A percentile compares a stretch with the other conserved stretches of the same genome.
phyloP scores from a whole-genome alignment of 768 basidiomycete species.

The Psilocybe cubensis region DNA sequence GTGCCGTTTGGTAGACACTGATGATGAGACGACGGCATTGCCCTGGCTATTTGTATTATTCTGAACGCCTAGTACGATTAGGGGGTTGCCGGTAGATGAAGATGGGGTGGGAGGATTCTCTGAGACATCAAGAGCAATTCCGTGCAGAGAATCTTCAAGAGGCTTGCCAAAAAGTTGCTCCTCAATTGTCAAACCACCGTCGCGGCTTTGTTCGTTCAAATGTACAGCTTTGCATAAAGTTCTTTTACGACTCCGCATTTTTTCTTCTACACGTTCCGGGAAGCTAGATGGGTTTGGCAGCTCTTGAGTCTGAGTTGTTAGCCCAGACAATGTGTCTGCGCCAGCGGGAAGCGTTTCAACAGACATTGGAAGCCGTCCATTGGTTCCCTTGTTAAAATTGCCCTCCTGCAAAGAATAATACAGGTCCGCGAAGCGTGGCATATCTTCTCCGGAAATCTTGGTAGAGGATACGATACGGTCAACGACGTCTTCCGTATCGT shows the following conservation, averaged over 20 bases:
- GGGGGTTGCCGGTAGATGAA: too few relatives aligned
- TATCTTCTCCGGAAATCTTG: constrained; percentile 27
- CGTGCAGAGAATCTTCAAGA: neutral
- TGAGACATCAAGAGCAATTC: neutral
- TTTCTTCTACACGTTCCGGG: constrained; percentile 46
- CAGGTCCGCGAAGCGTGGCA: constrained; percentile 41
- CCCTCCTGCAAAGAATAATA: constrained; percentile 37
- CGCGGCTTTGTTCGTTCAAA: neutral
- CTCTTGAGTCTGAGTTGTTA: neutral
- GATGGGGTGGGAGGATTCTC: neutral
- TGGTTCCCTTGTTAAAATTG: constrained; percentile 2
- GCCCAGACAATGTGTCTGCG: neutral
- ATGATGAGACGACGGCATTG: too few relatives aligned
- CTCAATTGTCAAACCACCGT: neutral
- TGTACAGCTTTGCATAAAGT: neutral
- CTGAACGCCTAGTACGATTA: too few relatives aligned
- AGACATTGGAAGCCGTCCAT: neutral
- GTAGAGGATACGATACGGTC: constrained; percentile 35
- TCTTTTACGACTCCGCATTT: constrained; percentile 26
- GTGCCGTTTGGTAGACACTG: too few relatives aligned
- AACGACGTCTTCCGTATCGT: constrained; percentile 39
- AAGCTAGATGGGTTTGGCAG: constrained; percentile 39
- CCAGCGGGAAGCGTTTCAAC: too few relatives aligned
- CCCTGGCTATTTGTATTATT: too few relatives aligned
- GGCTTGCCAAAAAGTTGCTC: neutral